Evolutionary conservation across 1,139 yeast species (phyloP).

Genomic region (Debaryomyces subglobosus): DNA sequence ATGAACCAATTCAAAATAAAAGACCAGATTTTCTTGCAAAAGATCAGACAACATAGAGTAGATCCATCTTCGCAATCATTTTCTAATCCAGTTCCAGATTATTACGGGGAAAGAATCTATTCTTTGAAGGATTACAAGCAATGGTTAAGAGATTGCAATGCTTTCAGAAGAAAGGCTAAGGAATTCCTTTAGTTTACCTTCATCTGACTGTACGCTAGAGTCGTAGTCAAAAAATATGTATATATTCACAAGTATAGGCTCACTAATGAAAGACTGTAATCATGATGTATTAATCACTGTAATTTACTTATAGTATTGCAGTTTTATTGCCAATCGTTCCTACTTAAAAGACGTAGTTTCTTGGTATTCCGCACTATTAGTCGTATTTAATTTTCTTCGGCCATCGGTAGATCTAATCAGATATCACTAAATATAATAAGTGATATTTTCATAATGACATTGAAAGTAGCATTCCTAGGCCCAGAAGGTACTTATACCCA

Average conservation of each 20-base stretch:
- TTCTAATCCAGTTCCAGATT: conserved; percentile 96
- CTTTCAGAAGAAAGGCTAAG: conserved; percentile 81
- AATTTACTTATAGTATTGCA: not conserved
- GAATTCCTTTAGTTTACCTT: conserved; percentile 59
- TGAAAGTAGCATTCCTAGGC: conserved; percentile 73
- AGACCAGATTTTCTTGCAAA: conserved; percentile 74
- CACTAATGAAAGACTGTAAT: not conserved
- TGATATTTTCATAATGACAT: conserved; percentile 15
- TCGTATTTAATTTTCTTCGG: not conserved
- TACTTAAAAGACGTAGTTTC: not conserved
- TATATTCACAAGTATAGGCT: conserved; percentile 2
- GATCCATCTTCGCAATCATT: conserved; percentile 93
- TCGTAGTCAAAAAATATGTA: not conserved
- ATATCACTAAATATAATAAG: not conserved
- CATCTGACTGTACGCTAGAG: not conserved
- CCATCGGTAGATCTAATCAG: not conserved
- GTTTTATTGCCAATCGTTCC: not conserved
- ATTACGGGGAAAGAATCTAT: conserved; percentile 94
- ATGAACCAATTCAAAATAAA: conserved; percentile 55
- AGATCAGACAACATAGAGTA: conserved; percentile 76
- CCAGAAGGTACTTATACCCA: conserved; percentile 93
- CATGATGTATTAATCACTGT: not conserved
- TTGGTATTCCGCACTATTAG: not conserved
- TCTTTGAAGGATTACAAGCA: conserved; percentile 85
- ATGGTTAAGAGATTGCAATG: conserved; percentile 95